Conservation (phyloP, 768 basidiomycete genomes). For the Pleurotus sapidus region DNA sequence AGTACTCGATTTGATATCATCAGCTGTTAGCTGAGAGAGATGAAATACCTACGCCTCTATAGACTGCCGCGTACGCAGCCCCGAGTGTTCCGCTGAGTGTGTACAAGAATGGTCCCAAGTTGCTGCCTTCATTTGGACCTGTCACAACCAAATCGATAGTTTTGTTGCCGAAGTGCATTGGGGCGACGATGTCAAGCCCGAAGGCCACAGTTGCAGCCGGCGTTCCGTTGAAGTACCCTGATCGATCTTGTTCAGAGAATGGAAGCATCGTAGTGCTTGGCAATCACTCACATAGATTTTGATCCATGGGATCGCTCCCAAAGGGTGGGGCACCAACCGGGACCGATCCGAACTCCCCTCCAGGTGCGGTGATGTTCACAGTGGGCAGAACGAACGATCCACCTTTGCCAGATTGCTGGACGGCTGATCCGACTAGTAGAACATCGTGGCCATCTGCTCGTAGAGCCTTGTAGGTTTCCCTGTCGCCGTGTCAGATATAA, state of each 20-base stretch:
- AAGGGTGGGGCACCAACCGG: conserved; percentile 27
- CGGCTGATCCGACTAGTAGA: conserved; percentile 24
- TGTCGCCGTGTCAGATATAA: conserved; percentile 1
- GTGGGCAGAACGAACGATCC: conserved; percentile 26
- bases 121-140: conserved; percentile 27
- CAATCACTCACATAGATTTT: conserved; percentile 21
- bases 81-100: conserved; percentile 27
- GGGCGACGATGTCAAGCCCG: conserved; percentile 24
- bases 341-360: conserved; percentile 25
- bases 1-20: not conserved
- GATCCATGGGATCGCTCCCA: conserved; percentile 20
- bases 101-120: conserved; percentile 24
- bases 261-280: not conserved
- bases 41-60: conserved; percentile 19
- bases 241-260: not conserved
- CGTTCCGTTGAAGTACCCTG: conserved; percentile 29
- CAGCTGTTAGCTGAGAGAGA: not conserved
- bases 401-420: conserved; percentile 27
- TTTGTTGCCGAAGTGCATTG: conserved; percentile 18
- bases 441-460: conserved; percentile 24
- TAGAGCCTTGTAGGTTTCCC: conserved; percentile 23
- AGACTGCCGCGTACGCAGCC: conserved; percentile 23
- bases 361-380: conserved; percentile 24
- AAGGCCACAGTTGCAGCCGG: conserved; percentile 26
- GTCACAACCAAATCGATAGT: conserved; percentile 25